Evolutionary conservation across 2,329 filamentous ascomycete species (phyloP).

Genomic region (Sporothrix brasiliensis): DNA sequence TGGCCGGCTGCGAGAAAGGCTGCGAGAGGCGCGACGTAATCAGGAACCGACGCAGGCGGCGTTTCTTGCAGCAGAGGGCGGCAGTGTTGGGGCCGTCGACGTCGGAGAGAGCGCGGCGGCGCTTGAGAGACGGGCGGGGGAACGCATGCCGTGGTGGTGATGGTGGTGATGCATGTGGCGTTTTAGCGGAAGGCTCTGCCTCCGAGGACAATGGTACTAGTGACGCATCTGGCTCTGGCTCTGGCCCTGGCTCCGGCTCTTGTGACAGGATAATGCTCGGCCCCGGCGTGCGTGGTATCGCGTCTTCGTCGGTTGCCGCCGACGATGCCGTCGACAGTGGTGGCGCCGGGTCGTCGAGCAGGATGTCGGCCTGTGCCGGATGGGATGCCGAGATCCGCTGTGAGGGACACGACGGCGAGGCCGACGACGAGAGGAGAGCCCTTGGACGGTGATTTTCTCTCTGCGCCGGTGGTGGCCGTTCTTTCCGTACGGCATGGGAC

Average conservation of each 20-base stretch:
- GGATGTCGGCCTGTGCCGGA: neutral
- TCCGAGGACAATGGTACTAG: neutral
- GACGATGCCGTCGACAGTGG: too few species aligned
- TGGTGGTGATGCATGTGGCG: neutral
- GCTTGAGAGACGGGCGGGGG: constrained; percentile 46
- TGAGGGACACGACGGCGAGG: neutral
- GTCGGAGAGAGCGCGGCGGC: constrained; percentile 57
- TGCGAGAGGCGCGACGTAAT: constrained; percentile 71
- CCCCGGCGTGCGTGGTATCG: neutral
- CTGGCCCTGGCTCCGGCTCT: neutral
- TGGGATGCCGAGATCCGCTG: neutral
- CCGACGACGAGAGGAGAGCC: neutral
- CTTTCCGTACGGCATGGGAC: neutral
- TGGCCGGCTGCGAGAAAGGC: constrained; percentile 69
- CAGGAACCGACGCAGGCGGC: constrained; percentile 63
- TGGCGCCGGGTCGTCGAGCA: neutral
- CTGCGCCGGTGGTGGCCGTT: neutral
- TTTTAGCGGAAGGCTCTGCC: too few species aligned
- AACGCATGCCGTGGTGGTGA: neutral
- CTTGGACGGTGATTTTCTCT: neutral
- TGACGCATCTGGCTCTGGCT: neutral
- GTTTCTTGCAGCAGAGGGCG: constrained; percentile 64
- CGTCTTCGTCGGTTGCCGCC: neutral
- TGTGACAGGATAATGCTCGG: neutral
- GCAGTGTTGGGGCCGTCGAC: constrained; percentile 61